Evolutionary conservation across 2,329 filamentous ascomycete genomes (phyloP), one percentile per base, ranked within the genome.

Genomic region (Scortechinia acanthostroma): DNA sequence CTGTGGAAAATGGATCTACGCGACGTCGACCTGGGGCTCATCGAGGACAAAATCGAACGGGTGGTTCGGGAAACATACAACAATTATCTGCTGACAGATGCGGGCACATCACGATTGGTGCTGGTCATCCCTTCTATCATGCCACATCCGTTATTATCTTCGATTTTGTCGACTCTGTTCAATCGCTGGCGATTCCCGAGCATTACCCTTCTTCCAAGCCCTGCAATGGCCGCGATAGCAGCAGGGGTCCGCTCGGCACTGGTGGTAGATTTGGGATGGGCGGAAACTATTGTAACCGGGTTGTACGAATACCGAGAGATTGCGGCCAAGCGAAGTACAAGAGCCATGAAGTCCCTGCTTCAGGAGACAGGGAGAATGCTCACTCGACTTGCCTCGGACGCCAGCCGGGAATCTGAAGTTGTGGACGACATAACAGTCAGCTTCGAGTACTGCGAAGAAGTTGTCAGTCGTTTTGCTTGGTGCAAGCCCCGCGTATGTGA

Each of bases 241-340:
- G 90, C 91, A 4, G 93, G 93, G 1, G 69, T 95, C 33, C 81
- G 93, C 14, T 88, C 88, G n/a, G 89, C 85, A 1, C 63, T 98
- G 35, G 80, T 97, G 1, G 73, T 98, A 28, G 90, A 98, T 57
- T 74, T 98, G 48, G 93, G 91, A 37, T 98, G 93, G 93, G 76
- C 82, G 35, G 93, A 97, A 62, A 95, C 91, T 0, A 76, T 84
- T 1, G 78, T 94, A 19, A 95, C 89, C 0, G 86, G 83, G 4
- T 74, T 97, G 4, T 97, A 91, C 58, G 93, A 98, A 64, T 95
- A 90, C 60, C 83, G 88, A 45, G 90, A 95, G 59, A 79, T 95
- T 1, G 71, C 74, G 15, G 80, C 79, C 45, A 77, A 73, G 46
- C 76, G 88, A 45, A 91, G 79, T 30, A 72, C 88, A 14, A 75